Percentiles rank a stretch among this genome's conserved stretches.
Conservation (phyloP, 768 basidiomycete genomes). For the Mycena crocata region DNA sequence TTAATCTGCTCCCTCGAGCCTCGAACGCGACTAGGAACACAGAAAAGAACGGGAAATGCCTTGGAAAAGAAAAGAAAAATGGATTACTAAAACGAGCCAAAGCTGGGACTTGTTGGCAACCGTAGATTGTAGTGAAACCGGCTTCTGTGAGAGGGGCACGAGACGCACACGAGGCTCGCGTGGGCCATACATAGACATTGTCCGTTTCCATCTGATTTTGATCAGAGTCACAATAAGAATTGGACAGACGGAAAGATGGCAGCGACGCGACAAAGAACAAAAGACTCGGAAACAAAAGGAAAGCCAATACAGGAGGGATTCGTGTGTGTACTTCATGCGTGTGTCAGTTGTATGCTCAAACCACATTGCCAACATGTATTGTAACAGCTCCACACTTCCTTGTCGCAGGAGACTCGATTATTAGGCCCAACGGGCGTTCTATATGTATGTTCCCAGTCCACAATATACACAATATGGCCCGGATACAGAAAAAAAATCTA, state of each 20-base stretch:
- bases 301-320: neutral
- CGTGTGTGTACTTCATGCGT: neutral
- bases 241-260: neutral
- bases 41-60: no score
- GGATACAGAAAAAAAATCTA: neutral
- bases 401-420: neutral
- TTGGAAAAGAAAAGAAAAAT: no score
- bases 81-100: no score
- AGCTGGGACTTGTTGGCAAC: no score
- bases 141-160: neutral
- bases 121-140: no score
- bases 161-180: constrained; percentile 6
- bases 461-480: neutral
- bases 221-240: constrained; percentile 27
- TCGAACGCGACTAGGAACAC: no score
- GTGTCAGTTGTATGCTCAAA: neutral
- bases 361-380: neutral
- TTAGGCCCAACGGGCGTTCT: neutral
- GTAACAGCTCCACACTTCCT: constrained; percentile 9
- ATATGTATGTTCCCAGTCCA: neutral
- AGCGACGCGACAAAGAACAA: constrained; percentile 6
- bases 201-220: constrained; percentile 11
- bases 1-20: no score
- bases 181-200: constrained; percentile 6
- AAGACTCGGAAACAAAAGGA: constrained; percentile 1